Base-by-base conservation (phyloP, 2,329 filamentous ascomycete species). In the Fusarium verrucosum region DNA sequence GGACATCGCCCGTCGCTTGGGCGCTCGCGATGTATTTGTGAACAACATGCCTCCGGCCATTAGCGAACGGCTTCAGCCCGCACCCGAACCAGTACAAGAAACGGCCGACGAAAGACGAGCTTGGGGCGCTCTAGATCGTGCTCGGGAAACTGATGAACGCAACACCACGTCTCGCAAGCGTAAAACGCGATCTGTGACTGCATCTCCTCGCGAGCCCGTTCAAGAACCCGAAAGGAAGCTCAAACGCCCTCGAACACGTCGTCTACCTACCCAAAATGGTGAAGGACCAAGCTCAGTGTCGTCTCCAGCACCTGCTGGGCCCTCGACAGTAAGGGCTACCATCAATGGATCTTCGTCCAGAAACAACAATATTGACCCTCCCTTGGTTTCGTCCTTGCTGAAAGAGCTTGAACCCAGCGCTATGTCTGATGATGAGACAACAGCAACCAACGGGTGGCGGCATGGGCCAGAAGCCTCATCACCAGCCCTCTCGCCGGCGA, bases 101-200 rank as follows among this genome's bases (percentile, higher is more conserved):
- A 91, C 90, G 9, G 80, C 89, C 37, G 93, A 97, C 69, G 93
- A 96, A 76, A 83, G 90, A 50, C 85, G 88, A 56, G 92, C 94
- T 5, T 97, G 94, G 95, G 92, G 93, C 62, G 92, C 91, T 19
- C 89, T 98, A 63, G 94, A 97, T 69, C 91, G 89, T 75, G 93
- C 92, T 38, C 86, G 92, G 65, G 89, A 94, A 60, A 84, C 86
- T 17, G 85, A 90, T 64, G 82, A 80, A 61, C 77, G 83, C 20
- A 76, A 71, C 47, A 77, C 84, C 37, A 83, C 80, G 61, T 80
- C 82, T 47, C 87, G 91, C 58, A 93, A 97, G 79, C 87, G 93
- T 49, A 95, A 92, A 73, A 80, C 83, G 9, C 81, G 83, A 35
- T 96, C 92, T 5, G 81, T 85, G 3, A 91, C 89, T 13, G 85